phyloP scores from a whole-genome alignment of 495 filamentous ascomycete species.

The Beverwykella pulmonaria region DNA sequence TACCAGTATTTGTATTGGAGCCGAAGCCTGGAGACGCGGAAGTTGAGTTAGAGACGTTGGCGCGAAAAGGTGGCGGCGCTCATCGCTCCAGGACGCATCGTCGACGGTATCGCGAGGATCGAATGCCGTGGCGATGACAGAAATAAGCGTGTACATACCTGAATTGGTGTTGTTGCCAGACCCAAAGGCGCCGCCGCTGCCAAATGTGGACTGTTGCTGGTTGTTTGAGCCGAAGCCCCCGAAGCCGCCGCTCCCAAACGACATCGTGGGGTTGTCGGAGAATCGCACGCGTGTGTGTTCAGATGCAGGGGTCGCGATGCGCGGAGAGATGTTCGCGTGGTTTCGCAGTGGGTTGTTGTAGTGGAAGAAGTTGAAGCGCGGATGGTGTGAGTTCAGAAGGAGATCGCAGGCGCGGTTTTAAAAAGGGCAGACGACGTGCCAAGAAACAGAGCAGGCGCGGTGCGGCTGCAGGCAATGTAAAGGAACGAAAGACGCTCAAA shows the following conservation, averaged over 20 bases:
- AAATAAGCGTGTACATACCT: slow-evolving; percentile 27
- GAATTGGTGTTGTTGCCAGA: slow-evolving; percentile 36
- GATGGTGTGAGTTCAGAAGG: neutral
- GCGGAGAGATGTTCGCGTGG: slow-evolving; percentile 22
- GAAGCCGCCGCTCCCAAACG: slow-evolving; percentile 43
- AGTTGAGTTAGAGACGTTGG: slow-evolving; percentile 36
- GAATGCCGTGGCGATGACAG: neutral
- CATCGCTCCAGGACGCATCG: slow-evolving; percentile 22
- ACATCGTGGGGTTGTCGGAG: slow-evolving; percentile 31
- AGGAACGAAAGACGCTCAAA: slow-evolving; percentile 29
- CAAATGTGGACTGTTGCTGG: slow-evolving; percentile 39
- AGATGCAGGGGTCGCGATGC: slow-evolving; percentile 7
- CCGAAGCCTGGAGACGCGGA: slow-evolving; percentile 62
- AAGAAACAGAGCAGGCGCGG: slow-evolving; percentile 16
- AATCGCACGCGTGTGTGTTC: slow-evolving; percentile 15
- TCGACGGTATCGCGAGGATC: slow-evolving; percentile 19
- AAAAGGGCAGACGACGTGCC: slow-evolving; percentile 20
- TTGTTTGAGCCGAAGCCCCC: slow-evolving; percentile 59
- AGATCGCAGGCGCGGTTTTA: neutral
- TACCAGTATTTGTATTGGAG: slow-evolving; percentile 49
- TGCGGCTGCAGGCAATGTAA: slow-evolving; percentile 4
- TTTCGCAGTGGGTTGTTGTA: slow-evolving; percentile 7
- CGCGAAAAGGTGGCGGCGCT: slow-evolving; percentile 27
- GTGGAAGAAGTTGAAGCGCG: slow-evolving; percentile 1
- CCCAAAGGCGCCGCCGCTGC: slow-evolving; percentile 31